Evolutionary conservation across 805 yeast species (phyloP), one percentile per base, ranked within the genome.

Genomic region (Lipomyces yamadae): DNA sequence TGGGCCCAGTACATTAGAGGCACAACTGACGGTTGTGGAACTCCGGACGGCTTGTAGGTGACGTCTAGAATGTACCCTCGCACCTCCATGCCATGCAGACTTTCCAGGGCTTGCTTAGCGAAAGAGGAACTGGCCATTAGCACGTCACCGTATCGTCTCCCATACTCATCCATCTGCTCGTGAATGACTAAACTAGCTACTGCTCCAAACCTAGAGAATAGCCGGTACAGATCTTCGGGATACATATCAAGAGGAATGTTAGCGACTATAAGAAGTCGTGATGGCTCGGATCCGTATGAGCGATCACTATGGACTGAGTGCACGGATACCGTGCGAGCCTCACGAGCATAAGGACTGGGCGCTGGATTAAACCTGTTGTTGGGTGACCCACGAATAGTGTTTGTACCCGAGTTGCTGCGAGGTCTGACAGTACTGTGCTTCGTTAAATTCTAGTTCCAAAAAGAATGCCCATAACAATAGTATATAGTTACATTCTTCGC

Each of bases 221-320:
- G 54, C n/a, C 56, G 58, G 55, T 58, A 69, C 24, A 69, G 63
- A 6, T 64, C 70, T 30, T 61, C 62, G 3, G 71, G 67, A 8
- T 55, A 24, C 62, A 67, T 55, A 2, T 64, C 68, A 18, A 56
- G 53, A 8, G 70, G 68, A 7, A 69, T 18, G 33, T 68, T 68
- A 35, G 60, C 11, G 8, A 68, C 55, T 1, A 55, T 29, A 42
- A 67, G 55, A n/a, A 61, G 62, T 52, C 54, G 65, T 15, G 50
- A 52, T 48, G n/a, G 65, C 55, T 24, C 33, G 11, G 42, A 52
- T 30, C 29, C 33, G 39, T 52, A 32, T 11, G 55, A 52, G 55
- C 34, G 34, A 56, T 56, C 45, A 24, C 39, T 56, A 13, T 33
- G 55, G n/a, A 52, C 30, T 10, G 58, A 33, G 15, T 56, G 58